A percentile compares a stretch with the other conserved stretches of the same genome.
phyloP scores from a whole-genome alignment of 2,329 filamentous ascomycete genomes.

The Sarocladium brachiariae region DNA sequence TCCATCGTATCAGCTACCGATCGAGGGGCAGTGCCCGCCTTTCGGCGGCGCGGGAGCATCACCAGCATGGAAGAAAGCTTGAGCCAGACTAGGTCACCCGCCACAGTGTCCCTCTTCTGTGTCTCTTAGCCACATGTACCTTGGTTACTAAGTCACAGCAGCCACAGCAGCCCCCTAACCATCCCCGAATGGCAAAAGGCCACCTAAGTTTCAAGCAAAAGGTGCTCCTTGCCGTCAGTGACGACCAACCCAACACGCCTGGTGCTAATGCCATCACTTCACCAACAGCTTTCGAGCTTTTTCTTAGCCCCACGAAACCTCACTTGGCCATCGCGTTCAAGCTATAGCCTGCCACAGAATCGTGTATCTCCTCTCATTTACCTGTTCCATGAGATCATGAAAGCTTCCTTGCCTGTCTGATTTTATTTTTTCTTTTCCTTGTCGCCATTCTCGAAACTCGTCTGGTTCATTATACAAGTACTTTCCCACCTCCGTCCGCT shows the following conservation, averaged over 20 bases:
- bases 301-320: constrained; percentile 6
- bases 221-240: not conserved
- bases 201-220: constrained; percentile 5
- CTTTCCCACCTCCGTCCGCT: not conserved
- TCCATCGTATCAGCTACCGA: not conserved
- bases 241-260: not conserved
- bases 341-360: not conserved
- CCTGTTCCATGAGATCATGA: constrained; percentile 2
- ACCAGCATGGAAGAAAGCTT: not conserved
- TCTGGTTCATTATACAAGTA: too few species aligned
- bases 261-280: not conserved
- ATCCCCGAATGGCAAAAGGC: too few species aligned
- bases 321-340: not conserved
- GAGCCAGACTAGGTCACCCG: not conserved
- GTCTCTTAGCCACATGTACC: not conserved
- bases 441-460: not conserved
- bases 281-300: constrained; percentile 5
- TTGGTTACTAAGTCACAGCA: not conserved
- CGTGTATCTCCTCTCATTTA: not conserved
- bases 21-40: not conserved
- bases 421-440: not conserved
- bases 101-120: not conserved
- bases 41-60: not conserved
- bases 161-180: not conserved
- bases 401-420: not conserved